These are phyloP conservation scores for Linaria vulgaris DNA, from an alignment of 257 asterid genomes.

Conservation along the genomic window DNA sequence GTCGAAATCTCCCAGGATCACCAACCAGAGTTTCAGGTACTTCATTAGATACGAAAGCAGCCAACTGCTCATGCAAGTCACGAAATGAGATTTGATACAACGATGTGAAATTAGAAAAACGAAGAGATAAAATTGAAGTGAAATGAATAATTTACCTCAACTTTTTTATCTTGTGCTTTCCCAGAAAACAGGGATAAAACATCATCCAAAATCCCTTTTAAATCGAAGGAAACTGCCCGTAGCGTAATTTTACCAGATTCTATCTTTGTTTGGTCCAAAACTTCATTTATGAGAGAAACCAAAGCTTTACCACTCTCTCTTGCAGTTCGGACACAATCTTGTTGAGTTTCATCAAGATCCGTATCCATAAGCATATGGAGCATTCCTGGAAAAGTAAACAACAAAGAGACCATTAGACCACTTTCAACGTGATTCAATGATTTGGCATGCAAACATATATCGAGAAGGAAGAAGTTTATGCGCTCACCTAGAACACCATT, in stretches of 20 bases:
- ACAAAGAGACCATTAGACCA: slow-evolving; percentile 14
- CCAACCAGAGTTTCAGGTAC: slow-evolving; percentile 78
- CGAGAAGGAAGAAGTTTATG: not conserved
- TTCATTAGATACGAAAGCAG: slow-evolving; percentile 76
- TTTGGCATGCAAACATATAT: slow-evolving; percentile 4
- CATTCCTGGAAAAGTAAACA: slow-evolving; percentile 61
- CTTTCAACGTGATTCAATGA: not conserved
- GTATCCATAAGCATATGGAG: slow-evolving; percentile 98
- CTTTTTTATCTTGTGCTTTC: slow-evolving; percentile 79
- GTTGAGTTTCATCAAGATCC: slow-evolving; percentile 85
- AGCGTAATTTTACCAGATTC: slow-evolving; percentile 99
- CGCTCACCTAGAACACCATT: slow-evolving; percentile 94
- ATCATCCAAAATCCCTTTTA: slow-evolving; percentile 43
- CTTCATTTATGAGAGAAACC: slow-evolving; percentile 95
- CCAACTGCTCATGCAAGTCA: slow-evolving; percentile 62
- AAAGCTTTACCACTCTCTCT: slow-evolving; percentile 98
- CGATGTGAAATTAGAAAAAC: slow-evolving; percentile 14
- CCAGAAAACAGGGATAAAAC: slow-evolving; percentile 71
- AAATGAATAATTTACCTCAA: slow-evolving; percentile 60
- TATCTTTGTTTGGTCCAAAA: slow-evolving; percentile 95
- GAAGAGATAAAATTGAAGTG: slow-evolving; percentile 6
- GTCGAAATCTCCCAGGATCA: slow-evolving; percentile 94
- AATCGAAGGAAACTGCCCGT: slow-evolving; percentile 51
- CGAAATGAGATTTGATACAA: slow-evolving; percentile 2
- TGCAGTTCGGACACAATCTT: slow-evolving; percentile 92